Evolutionary conservation across 1,284 basidiomycete species (phyloP).

Genomic region (Ceratobasidium sp.): DNA sequence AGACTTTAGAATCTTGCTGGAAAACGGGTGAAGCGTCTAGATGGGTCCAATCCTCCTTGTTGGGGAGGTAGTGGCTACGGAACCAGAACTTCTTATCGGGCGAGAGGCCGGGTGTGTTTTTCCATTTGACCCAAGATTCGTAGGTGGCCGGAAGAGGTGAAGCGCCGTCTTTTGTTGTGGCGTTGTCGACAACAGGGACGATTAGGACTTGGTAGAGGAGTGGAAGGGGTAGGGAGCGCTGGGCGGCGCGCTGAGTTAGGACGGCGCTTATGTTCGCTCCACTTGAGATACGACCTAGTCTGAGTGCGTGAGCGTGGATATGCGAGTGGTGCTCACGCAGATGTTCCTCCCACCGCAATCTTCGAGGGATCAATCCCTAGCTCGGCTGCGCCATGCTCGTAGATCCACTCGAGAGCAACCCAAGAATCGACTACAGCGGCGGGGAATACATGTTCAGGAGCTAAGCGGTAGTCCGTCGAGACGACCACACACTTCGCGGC

Average conservation of each 20-base stretch:
- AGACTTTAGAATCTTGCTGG: constrained; percentile 69
- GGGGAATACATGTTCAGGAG: constrained; percentile 80
- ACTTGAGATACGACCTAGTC: background rate
- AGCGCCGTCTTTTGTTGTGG: constrained; percentile 51
- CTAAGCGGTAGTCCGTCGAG: constrained; percentile 80
- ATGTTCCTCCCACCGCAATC: constrained; percentile 75
- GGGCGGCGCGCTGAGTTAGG: constrained; percentile 72
- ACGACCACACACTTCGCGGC: constrained; percentile 61
- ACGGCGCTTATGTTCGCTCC: constrained; percentile 81
- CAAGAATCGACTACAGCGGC: constrained; percentile 80
- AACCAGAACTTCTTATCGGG: constrained; percentile 81
- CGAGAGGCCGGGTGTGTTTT: constrained; percentile 70
- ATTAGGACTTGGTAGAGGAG: constrained; percentile 74
- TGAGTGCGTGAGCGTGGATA: background rate
- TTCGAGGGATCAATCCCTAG: constrained; percentile 61
- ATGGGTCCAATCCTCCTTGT: constrained; percentile 68
- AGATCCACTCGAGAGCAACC: constrained; percentile 74
- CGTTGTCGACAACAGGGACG: constrained; percentile 81
- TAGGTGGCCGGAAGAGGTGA: constrained; percentile 52
- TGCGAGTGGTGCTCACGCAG: constrained; percentile 66
- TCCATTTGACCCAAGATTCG: constrained; percentile 70
- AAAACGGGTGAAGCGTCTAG: constrained; percentile 80
- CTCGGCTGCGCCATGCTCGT: constrained; percentile 60
- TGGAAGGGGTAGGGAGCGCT: constrained; percentile 66
- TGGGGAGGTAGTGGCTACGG: constrained; percentile 74